phyloP scores from a whole-genome alignment of 495 filamentous ascomycete genomes.

The Corynascus novoguineensis region DNA sequence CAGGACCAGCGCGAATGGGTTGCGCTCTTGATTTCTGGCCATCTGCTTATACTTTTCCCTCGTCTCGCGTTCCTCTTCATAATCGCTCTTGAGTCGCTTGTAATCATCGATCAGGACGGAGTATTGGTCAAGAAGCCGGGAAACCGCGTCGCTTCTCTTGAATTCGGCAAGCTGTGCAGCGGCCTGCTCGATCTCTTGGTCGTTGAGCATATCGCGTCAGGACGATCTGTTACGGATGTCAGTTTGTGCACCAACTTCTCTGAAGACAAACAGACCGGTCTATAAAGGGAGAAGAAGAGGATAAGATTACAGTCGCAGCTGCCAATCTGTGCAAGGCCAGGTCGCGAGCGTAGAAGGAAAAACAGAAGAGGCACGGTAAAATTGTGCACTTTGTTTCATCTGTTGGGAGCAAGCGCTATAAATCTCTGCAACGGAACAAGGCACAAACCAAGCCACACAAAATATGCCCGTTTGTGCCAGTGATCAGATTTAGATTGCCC shows the following conservation, averaged over 20 bases:
- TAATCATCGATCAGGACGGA: slow-evolving; percentile 45
- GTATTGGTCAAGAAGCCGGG: slow-evolving; percentile 37
- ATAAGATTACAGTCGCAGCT: background rate
- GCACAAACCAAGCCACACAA: background rate
- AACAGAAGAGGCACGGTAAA: background rate
- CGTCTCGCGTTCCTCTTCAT: slow-evolving; percentile 51
- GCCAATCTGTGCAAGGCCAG: background rate
- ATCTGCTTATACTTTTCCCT: slow-evolving; percentile 51
- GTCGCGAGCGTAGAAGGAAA: background rate
- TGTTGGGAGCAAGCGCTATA: background rate
- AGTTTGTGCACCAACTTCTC: too few species aligned
- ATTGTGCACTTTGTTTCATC: background rate
- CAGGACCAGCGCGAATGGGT: slow-evolving; percentile 55
- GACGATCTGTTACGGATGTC: too few species aligned
- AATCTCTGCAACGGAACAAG: background rate
- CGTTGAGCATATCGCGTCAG: slow-evolving; percentile 11
- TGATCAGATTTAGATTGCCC: too few species aligned
- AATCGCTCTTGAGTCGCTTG: slow-evolving; percentile 50
- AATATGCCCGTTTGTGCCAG: too few species aligned
- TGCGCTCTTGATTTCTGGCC: slow-evolving; percentile 49
- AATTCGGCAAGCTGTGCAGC: slow-evolving; percentile 12
- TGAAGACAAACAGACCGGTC: background rate
- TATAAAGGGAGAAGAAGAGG: background rate
- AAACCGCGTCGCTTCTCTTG: slow-evolving; percentile 18
- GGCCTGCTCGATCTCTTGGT: slow-evolving; percentile 13